These are phyloP conservation scores for Syzygium jambos DNA, from an alignment of 345 rosid genomes.

Conservation along the genomic window DNA sequence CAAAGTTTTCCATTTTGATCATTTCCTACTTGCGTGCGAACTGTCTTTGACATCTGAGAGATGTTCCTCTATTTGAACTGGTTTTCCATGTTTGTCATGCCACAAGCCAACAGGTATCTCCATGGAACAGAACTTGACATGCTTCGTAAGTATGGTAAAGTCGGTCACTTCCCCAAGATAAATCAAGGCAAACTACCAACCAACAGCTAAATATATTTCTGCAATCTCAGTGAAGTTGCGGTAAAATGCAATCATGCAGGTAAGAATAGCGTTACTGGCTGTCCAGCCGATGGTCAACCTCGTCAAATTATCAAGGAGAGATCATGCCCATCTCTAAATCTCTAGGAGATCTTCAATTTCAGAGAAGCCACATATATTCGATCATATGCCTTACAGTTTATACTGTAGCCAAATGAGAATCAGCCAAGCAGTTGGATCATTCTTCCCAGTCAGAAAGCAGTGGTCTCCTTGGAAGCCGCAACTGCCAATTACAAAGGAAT, in stretches of 20 bases:
- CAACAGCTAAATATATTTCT: not conserved
- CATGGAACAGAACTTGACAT: not conserved
- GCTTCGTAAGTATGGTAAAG: not conserved
- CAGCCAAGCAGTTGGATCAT: not conserved
- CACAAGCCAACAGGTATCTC: not conserved
- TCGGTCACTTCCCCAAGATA: not conserved
- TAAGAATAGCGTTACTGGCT: not conserved
- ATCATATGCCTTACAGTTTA: not conserved
- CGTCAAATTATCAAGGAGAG: not conserved
- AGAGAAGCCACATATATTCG: not conserved
- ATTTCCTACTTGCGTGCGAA: not conserved
- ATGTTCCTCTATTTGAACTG: not conserved
- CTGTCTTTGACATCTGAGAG: not conserved
- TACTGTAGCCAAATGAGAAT: not conserved
- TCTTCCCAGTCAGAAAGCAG: slow-evolving; percentile 1
- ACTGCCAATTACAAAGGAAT: slow-evolving; percentile 18
- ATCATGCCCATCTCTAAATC: not conserved
- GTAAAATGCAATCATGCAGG: not conserved
- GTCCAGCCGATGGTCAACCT: not conserved
- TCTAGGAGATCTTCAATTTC: not conserved
- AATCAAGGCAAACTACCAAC: not conserved
- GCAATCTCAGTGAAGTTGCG: not conserved
- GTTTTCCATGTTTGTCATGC: not conserved
- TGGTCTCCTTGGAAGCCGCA: slow-evolving; percentile 48
- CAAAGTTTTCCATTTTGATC: not conserved